Percentiles rank a stretch among this genome's conserved stretches.
phyloP scores from a whole-genome alignment of 805 yeast species.

The Ogataea ramenticola region DNA sequence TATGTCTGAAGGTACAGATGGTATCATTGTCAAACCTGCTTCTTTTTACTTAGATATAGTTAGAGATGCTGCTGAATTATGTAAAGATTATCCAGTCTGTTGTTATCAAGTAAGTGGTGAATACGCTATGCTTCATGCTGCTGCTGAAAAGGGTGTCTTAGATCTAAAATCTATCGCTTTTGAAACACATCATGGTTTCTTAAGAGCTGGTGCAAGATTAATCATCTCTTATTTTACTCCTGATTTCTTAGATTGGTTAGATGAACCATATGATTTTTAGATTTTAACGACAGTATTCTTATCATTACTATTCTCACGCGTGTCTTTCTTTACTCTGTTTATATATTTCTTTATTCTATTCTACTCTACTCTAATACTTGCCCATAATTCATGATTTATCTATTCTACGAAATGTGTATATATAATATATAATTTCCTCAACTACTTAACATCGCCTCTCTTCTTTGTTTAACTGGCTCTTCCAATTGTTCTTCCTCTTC shows the following conservation, averaged over 20 bases:
- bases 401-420: no score
- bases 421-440: no score
- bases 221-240: slow-evolving; percentile 93
- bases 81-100: slow-evolving; percentile 81
- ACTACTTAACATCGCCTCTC: background rate
- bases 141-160: slow-evolving; percentile 90
- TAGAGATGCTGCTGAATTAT: slow-evolving; percentile 77
- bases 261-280: slow-evolving; percentile 17
- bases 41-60: slow-evolving; percentile 91
- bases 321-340: no score
- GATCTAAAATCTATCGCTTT: slow-evolving; percentile 75
- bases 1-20: slow-evolving; percentile 89
- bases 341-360: no score
- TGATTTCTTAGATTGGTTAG: slow-evolving; percentile 90
- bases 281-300: no score
- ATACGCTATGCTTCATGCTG: slow-evolving; percentile 96
- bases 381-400: no score
- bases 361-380: no score
- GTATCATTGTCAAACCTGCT: slow-evolving; percentile 91
- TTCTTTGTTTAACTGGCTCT: background rate
- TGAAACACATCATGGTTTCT: slow-evolving; percentile 84
- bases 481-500: slow-evolving; percentile 11
- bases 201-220: slow-evolving; percentile 93
- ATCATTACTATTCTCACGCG: no score
- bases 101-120: slow-evolving; percentile 97